These are phyloP conservation scores for Solanum medicagineum DNA, from an alignment of 257 asterid species.

Conservation along the genomic window DNA sequence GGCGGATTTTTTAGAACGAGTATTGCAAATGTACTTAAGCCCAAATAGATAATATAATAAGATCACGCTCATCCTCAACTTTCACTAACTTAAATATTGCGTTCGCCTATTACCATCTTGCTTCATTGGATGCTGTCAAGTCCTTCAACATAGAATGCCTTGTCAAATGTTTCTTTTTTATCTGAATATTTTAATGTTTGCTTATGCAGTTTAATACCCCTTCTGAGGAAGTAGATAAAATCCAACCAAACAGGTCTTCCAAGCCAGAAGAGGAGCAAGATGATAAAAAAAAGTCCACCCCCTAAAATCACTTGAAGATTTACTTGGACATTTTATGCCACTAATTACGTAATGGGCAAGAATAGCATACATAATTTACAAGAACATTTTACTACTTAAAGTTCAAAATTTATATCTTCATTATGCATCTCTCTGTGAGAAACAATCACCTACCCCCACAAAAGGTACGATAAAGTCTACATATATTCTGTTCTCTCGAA, in stretches of 20 bases:
- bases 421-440: not conserved
- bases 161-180: not conserved
- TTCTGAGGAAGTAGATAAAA: constrained; percentile 31
- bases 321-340: not conserved
- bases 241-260: constrained; percentile 36
- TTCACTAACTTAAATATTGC: not conserved
- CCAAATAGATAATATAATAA: not conserved
- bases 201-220: constrained; percentile 56
- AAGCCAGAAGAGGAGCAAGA: constrained; percentile 35
- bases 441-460: not conserved
- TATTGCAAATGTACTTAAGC: not conserved
- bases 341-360: not conserved
- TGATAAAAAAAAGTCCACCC: constrained; percentile 11
- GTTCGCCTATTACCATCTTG: not conserved
- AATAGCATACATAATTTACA: not conserved
- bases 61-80: not conserved
- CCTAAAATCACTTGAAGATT: not conserved
- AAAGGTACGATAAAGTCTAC: not conserved
- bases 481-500: not conserved
- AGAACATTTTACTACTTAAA: too few species aligned
- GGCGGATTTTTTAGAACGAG: not conserved
- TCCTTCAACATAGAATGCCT: not conserved
- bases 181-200: not conserved
- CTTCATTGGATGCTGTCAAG: not conserved
- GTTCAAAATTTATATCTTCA: not conserved